phyloP scores from a whole-genome alignment of 768 basidiomycete species.

The Trametes villosa region DNA sequence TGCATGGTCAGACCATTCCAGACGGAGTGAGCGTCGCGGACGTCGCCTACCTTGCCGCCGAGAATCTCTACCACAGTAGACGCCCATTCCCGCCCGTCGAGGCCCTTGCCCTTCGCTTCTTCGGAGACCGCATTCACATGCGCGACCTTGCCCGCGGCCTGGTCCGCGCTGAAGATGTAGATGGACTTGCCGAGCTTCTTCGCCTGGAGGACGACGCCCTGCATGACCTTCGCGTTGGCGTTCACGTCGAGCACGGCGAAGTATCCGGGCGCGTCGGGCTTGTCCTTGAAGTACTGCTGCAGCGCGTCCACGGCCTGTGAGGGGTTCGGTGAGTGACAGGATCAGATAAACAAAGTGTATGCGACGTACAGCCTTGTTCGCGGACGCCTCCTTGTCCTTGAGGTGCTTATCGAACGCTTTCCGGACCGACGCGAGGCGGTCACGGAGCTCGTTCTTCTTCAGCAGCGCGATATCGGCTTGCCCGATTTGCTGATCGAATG shows the following conservation, averaged over 20 bases:
- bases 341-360: neutral
- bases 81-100: slow-evolving; percentile 92
- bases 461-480: slow-evolving; percentile 89
- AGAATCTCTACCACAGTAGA: slow-evolving; percentile 73
- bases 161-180: slow-evolving; percentile 86
- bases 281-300: slow-evolving; percentile 74
- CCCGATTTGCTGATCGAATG: slow-evolving; percentile 72
- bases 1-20: neutral
- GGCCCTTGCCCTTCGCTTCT: slow-evolving; percentile 59
- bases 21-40: neutral
- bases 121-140: slow-evolving; percentile 86
- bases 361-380: slow-evolving; percentile 71
- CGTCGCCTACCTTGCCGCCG: slow-evolving; percentile 80
- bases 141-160: slow-evolving; percentile 71
- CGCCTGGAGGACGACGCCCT: slow-evolving; percentile 74
- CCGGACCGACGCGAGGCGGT: slow-evolving; percentile 69
- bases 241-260: slow-evolving; percentile 74
- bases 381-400: slow-evolving; percentile 79
- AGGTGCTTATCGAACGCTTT: slow-evolving; percentile 84
- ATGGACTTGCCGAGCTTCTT: slow-evolving; percentile 82
- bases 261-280: slow-evolving; percentile 70
- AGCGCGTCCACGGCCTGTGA: slow-evolving; percentile 71
- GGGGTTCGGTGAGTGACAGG: slow-evolving; percentile 2
- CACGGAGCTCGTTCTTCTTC: slow-evolving; percentile 78
- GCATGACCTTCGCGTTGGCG: slow-evolving; percentile 87